A percentile compares a stretch with the other conserved stretches of the same genome.
Evolutionary conservation across 106 monocot species (phyloP).

Genomic region (Platanthera zijinensis): DNA sequence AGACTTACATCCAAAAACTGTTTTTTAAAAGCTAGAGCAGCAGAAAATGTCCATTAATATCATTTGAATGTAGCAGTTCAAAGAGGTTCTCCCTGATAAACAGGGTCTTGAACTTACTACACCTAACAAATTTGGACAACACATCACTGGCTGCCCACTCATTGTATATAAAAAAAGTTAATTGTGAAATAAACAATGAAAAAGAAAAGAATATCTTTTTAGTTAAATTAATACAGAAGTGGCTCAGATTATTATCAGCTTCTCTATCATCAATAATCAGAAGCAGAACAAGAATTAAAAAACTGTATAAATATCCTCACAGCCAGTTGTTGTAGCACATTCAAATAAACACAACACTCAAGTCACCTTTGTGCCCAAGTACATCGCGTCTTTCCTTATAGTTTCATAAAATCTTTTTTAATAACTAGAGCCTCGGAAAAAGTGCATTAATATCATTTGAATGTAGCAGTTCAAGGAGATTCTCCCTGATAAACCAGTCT

Average conservation of each 20-base stretch:
- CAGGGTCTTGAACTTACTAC: conserved; percentile 1
- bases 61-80: conserved; percentile 15
- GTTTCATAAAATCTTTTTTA: too few species aligned
- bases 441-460: conserved; percentile 15
- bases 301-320: background rate
- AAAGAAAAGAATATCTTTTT: background rate
- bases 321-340: background rate
- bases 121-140: background rate
- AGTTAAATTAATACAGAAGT: background rate
- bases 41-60: conserved; percentile 16
- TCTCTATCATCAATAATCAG: background rate
- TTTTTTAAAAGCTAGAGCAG: background rate
- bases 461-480: conserved; percentile 17
- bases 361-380: too few species aligned
- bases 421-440: conserved; percentile 13
- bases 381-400: too few species aligned
- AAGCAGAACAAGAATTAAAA: background rate
- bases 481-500: conserved; percentile 8
- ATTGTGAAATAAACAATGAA: background rate
- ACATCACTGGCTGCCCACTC: background rate
- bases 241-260: background rate
- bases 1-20: too few species aligned
- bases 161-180: background rate
- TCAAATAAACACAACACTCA: too few species aligned
- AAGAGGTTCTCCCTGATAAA: conserved; percentile 16